Percentiles rank a stretch among this genome's conserved stretches.
These are phyloP conservation scores for Fusarium nygamai DNA, from an alignment of 2,329 filamentous ascomycete genomes.

Conservation along the genomic window DNA sequence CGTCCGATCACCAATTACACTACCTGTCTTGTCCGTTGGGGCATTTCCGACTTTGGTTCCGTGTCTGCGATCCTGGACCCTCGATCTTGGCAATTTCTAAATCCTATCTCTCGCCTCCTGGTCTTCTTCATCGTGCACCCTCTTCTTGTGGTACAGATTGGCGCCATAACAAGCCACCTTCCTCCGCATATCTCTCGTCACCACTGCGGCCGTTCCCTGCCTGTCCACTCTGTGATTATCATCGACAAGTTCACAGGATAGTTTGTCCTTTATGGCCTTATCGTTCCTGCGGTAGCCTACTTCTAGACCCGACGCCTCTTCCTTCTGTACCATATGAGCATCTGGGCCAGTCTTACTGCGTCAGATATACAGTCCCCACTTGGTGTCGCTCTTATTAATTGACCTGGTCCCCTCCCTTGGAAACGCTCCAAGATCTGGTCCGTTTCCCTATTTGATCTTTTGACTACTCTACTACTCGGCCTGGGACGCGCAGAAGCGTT, in stretches of 20 bases:
- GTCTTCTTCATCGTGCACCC: neutral
- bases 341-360: conserved; percentile 32
- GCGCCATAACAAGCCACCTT: conserved; percentile 30
- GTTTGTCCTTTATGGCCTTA: conserved; percentile 19
- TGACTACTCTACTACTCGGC: conserved; percentile 21
- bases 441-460: conserved; percentile 10
- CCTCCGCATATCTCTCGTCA: conserved; percentile 25
- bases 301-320: conserved; percentile 42
- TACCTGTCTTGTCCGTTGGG: conserved; percentile 14
- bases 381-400: conserved; percentile 36
- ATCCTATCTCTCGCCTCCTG: conserved; percentile 11
- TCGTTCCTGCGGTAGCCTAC: conserved; percentile 33
- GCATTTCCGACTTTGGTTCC: conserved; percentile 18
- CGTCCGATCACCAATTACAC: conserved; percentile 22
- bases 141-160: conserved; percentile 14
- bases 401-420: conserved; percentile 30
- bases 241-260: conserved; percentile 5
- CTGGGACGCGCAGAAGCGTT: conserved; percentile 34
- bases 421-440: conserved; percentile 17
- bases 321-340: conserved; percentile 35
- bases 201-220: conserved; percentile 8
- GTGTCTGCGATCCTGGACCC: conserved; percentile 16
- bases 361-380: conserved; percentile 30
- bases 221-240: conserved; percentile 3
- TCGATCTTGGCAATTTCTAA: conserved; percentile 17